Conservation (phyloP, 495 filamentous ascomycete species). For the Penicillium manginii region DNA sequence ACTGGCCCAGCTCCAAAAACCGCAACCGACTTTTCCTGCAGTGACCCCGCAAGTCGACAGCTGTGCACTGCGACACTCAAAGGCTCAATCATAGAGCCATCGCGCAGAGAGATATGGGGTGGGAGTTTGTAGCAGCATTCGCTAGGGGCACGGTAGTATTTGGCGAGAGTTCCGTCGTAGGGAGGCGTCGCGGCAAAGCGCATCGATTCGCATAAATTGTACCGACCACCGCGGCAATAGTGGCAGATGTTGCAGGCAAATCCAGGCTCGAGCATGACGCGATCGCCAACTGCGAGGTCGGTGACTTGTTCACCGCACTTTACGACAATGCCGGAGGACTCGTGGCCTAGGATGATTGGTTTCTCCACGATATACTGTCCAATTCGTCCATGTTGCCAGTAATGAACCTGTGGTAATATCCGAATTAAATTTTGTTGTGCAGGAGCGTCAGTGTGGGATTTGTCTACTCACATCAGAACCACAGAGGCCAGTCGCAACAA, state of each 20-base stretch:
- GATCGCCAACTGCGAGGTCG: conserved; percentile 63
- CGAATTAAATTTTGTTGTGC: conserved; percentile 1
- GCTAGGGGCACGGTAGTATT: conserved; percentile 71
- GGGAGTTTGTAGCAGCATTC: conserved; percentile 83
- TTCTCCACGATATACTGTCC: conserved; percentile 36
- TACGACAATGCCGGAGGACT: conserved; percentile 66
- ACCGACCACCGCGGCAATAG: conserved; percentile 68
- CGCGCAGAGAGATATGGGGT: conserved; percentile 66
- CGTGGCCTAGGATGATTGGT: conserved; percentile 70
- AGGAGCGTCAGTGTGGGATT: not conserved
- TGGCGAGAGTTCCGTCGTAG: conserved; percentile 69
- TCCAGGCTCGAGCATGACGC: conserved; percentile 77
- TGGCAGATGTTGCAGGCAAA: conserved; percentile 72
- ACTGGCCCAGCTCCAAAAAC: conserved; percentile 87
- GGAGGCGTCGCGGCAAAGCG: conserved; percentile 79
- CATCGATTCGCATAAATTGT: conserved; percentile 82
- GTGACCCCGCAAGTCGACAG: conserved; percentile 63
- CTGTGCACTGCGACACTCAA: conserved; percentile 80
- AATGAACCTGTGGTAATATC: not conserved
- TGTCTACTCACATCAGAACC: conserved; percentile 47
- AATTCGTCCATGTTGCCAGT: conserved; percentile 48
- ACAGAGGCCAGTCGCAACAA: conserved; percentile 5
- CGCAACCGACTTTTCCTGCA: conserved; percentile 69
- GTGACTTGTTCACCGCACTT: conserved; percentile 56
- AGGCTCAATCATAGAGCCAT: conserved; percentile 81